Evolutionary conservation across 768 basidiomycete genomes (phyloP).

Genomic region (Russula sp.): DNA sequence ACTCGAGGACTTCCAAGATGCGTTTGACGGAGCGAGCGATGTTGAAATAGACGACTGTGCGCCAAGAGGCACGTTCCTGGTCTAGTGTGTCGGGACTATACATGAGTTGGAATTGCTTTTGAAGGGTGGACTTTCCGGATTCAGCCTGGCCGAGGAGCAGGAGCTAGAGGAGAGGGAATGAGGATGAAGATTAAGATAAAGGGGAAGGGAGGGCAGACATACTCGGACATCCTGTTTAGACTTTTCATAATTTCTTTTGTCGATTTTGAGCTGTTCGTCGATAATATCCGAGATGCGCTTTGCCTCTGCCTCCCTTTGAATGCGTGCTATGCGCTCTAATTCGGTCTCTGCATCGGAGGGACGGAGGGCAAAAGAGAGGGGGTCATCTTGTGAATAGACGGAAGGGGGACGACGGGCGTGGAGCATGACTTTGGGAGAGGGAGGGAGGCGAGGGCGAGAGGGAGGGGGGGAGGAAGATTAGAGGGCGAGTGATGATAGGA

Average conservation of each 20-base stretch:
- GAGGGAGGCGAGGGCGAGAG: not conserved
- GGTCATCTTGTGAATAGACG: conserved; percentile 63
- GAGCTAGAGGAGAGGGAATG: conserved; percentile 34
- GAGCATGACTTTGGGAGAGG: conserved; percentile 33
- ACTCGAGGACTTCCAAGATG: conserved; percentile 30
- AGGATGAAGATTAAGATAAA: conserved; percentile 15
- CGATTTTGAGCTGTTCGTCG: conserved; percentile 68
- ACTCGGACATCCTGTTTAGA: conserved; percentile 74
- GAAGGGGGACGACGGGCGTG: conserved; percentile 57
- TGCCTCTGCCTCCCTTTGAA: conserved; percentile 63
- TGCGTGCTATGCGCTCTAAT: conserved; percentile 50
- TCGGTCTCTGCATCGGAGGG: conserved; percentile 64
- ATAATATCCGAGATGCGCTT: conserved; percentile 73
- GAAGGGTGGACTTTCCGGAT: conserved; percentile 70
- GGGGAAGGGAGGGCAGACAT: not conserved
- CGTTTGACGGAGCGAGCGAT: conserved; percentile 39
- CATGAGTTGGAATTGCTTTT: conserved; percentile 78
- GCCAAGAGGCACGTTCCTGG: conserved; percentile 66
- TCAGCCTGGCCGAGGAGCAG: conserved; percentile 74
- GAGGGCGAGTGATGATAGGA: conserved; percentile 22
- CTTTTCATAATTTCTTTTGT: conserved; percentile 57
- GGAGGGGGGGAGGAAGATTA: conserved; percentile 19
- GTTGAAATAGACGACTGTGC: conserved; percentile 77
- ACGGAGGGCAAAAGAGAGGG: conserved; percentile 56
- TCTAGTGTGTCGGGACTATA: conserved; percentile 68